A percentile compares a stretch with the other conserved stretches of the same genome.
Conservation (phyloP, 345 rosid species). For the Erysimum cheiranthoides region DNA sequence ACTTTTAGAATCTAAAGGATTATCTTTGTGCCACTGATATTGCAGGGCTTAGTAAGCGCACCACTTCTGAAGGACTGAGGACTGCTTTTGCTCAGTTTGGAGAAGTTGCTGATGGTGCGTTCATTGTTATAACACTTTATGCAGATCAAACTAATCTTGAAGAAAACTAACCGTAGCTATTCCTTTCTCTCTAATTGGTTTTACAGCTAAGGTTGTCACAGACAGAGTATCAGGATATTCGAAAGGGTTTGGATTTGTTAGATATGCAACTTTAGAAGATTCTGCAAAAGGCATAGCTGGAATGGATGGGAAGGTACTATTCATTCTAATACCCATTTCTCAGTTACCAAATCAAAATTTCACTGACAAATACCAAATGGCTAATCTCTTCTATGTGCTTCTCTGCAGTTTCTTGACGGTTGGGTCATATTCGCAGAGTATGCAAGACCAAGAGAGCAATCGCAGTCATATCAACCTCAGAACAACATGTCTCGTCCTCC, state of each 20-base stretch:
- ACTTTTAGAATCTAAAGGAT: background rate
- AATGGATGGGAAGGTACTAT: conserved; percentile 87
- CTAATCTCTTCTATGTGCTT: conserved; percentile 19
- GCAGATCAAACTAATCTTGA: background rate
- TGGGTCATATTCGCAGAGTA: conserved; percentile 87
- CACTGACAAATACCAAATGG: background rate
- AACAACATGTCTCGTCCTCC: conserved; percentile 50
- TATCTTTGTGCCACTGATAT: conserved; percentile 25
- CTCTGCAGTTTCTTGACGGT: conserved; percentile 73
- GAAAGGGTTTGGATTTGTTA: conserved; percentile 94
- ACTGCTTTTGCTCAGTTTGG: conserved; percentile 83
- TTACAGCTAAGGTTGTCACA: conserved; percentile 76
- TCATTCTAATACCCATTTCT: background rate
- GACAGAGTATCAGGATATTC: conserved; percentile 85
- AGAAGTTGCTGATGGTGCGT: conserved; percentile 78
- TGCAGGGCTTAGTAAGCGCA: conserved; percentile 86
- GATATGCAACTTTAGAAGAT: conserved; percentile 73
- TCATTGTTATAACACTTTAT: background rate
- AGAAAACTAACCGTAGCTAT: conserved; percentile 7
- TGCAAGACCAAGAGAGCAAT: conserved; percentile 60
- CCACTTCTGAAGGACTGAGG: conserved; percentile 67
- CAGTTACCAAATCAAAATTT: background rate
- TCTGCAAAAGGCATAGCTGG: conserved; percentile 85
- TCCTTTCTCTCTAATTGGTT: conserved; percentile 3
- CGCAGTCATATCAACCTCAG: conserved; percentile 33